Base-by-base conservation (phyloP, 2,329 filamentous ascomycete genomes). In the Diaporthe sp. region DNA sequence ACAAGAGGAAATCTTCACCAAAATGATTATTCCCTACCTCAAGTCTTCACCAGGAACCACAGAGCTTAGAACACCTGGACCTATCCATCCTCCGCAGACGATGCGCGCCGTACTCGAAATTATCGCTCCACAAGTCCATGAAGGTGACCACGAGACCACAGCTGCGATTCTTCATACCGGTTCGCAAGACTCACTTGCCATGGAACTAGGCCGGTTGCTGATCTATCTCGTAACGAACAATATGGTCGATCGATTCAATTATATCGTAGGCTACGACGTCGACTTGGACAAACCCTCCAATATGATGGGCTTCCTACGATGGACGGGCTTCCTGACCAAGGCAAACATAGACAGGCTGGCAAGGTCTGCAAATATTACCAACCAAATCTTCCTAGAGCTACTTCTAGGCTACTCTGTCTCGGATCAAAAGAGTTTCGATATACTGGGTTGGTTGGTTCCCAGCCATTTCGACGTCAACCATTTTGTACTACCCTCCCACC, bases 1-100 rank as follows among this genome's bases (percentile, higher is more conserved):
- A 25, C 25, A 25, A 25, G 25, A 25, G 25, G 34, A 7, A 2
- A 10, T 17, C 19, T 34, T 73, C 4, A 17, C 25, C 3, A 22
- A 34, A 5, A 17, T 73, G 13, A n/a, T 73, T 15, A 59, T 37
- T 42, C 46, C 12, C 12, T 46, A 53, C 46, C 9, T 51, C 4
- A 1, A 5, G 2, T 5, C 1, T 4, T 2, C 1, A 2, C 2
- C 2, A 0, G 5, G 7, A 2, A 61, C 6, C 1, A 0, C 19
- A 19, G 22, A 17, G 12, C 10, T n/a, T 25, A 6, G 4, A 22
- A 7, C 3, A 67, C 6, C 12, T 34, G 42, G 8, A 2, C 0
- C 2, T 7, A 19, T 67, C 10, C 28, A 67, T 22, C 10, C 61
- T 15, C 31, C 22, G 2, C 6, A 12, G 3, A 46, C 1, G 44